These are phyloP conservation scores for Penicillium digitatum DNA, from an alignment of 2,329 filamentous ascomycete genomes.

Conservation along the genomic window DNA sequence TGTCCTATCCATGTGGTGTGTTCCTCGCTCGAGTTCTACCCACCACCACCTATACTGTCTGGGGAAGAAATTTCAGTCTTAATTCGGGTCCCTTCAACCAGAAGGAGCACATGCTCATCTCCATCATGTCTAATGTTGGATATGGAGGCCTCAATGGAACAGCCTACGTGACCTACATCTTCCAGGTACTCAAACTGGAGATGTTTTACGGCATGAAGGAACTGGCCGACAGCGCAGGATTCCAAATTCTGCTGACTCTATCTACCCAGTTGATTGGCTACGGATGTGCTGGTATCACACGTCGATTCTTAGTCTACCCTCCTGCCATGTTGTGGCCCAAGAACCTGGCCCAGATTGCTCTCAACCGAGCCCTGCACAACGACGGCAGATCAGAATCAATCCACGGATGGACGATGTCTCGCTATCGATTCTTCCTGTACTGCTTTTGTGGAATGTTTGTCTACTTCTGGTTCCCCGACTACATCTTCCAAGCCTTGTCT, in stretches of 20 bases:
- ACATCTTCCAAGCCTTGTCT: slow-evolving; percentile 46
- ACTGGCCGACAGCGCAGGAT: slow-evolving; percentile 24
- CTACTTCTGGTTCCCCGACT: slow-evolving; percentile 53
- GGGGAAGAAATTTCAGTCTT: slow-evolving; percentile 22
- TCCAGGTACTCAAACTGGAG: slow-evolving; percentile 7
- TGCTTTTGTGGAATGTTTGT: slow-evolving; percentile 48
- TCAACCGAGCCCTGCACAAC: slow-evolving; percentile 12
- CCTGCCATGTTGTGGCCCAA: slow-evolving; percentile 28
- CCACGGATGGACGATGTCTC: slow-evolving; percentile 13
- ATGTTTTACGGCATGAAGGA: slow-evolving; percentile 8
- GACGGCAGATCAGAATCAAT: not conserved
- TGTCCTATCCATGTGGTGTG: slow-evolving; percentile 43
- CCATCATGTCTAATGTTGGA: slow-evolving; percentile 48
- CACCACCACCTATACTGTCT: slow-evolving; percentile 27
- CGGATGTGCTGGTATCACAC: slow-evolving; percentile 38
- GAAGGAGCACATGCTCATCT: slow-evolving; percentile 47
- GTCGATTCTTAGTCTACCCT: slow-evolving; percentile 37
- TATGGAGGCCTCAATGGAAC: slow-evolving; percentile 30
- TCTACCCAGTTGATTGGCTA: slow-evolving; percentile 40
- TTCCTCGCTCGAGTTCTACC: slow-evolving; percentile 40
- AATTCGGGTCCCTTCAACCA: slow-evolving; percentile 48
- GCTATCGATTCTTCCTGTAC: slow-evolving; percentile 42
- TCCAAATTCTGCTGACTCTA: slow-evolving; percentile 36
- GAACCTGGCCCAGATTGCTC: slow-evolving; percentile 8
- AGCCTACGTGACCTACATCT: slow-evolving; percentile 10